Evolutionary conservation across 2,329 filamentous ascomycete genomes (phyloP).

Genomic region (Ophiocordyceps unilateralis): DNA sequence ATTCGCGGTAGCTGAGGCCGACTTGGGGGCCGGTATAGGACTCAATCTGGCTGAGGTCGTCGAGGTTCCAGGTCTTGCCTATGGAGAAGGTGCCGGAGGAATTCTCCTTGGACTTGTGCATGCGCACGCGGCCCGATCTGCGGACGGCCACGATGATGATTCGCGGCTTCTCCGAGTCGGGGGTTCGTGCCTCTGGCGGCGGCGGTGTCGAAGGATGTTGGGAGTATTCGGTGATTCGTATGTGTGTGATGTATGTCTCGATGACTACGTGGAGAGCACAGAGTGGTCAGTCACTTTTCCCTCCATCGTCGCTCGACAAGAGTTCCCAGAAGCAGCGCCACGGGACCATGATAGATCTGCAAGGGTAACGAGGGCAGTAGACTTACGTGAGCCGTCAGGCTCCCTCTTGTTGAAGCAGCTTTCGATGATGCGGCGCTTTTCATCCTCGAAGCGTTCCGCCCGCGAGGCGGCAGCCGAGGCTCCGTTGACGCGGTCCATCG

Average conservation of each 20-base stretch:
- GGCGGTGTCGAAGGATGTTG: conserved; percentile 69
- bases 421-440: conserved; percentile 85
- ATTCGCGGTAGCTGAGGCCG: conserved; percentile 45
- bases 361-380: neutral
- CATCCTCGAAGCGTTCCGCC: conserved; percentile 88
- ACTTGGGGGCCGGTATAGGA: conserved; percentile 52
- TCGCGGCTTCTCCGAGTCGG: conserved; percentile 68
- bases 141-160: conserved; percentile 87
- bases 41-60: conserved; percentile 71
- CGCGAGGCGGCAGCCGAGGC: conserved; percentile 17
- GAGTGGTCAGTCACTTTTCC: conserved; percentile 4
- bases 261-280: conserved; percentile 11
- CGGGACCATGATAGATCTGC: neutral
- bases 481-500: conserved; percentile 23
- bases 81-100: conserved; percentile 88
- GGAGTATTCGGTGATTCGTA: conserved; percentile 76
- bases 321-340: neutral
- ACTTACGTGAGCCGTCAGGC: conserved; percentile 60
- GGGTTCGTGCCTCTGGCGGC: conserved; percentile 54
- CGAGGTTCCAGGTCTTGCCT: conserved; percentile 94
- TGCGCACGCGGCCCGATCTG: conserved; percentile 77
- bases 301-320: neutral
- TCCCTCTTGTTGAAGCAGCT: conserved; percentile 90
- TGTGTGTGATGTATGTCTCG: conserved; percentile 97
- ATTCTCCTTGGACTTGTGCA: conserved; percentile 97